Evolutionary conservation across 192 early-diverging fungal species (phyloP), one percentile per base, ranked within the genome.

Genomic region (Backusella sp.): DNA sequence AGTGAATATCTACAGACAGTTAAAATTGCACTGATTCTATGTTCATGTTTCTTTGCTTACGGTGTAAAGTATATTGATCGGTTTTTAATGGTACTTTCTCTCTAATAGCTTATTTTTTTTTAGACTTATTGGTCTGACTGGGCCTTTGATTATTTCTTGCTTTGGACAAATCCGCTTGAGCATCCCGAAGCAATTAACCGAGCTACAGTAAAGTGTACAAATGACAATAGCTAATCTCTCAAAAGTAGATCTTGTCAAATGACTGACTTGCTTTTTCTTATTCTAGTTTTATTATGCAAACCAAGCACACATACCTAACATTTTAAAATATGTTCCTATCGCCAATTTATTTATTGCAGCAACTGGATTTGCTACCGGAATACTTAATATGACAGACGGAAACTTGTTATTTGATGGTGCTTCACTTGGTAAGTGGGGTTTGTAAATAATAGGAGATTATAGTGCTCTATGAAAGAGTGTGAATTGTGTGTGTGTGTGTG

Each of bases 321-420:
- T 79, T 19, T 66, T 73, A 32, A 73, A 79, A 52, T 79, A 74
- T 42, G 68, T 79, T 9, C 73, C 77, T n/a, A 56, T 70, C 39
- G 73, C 68, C 3, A 74, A 79, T 32, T 37, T 79, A 6, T 2
- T 56, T 23, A 79, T 79, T 74, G 77, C 77, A 17, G 67, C 72
- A 17, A 12, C 59, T 69, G 77, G 77, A 12, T 30, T 79, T 28
- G 26, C 41, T 68, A 72, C 73, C 0, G 77, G 77, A 17, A 32
- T 79, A 72, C 67, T 72, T 44, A 74, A 66, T 28, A 74, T 73
- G 73, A 69, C 67, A 9, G 77, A 79, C 15, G 77, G 67, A 35
- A 79, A 74, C 74, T 44, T 73, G 52, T 39, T 79, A n/a, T 79
- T 79, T 59, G 77, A 79, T 59, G 77, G 77, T 8, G 73, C 73